phyloP scores from a whole-genome alignment of 1,139 yeast genomes.

The Blastobotrys apis region DNA sequence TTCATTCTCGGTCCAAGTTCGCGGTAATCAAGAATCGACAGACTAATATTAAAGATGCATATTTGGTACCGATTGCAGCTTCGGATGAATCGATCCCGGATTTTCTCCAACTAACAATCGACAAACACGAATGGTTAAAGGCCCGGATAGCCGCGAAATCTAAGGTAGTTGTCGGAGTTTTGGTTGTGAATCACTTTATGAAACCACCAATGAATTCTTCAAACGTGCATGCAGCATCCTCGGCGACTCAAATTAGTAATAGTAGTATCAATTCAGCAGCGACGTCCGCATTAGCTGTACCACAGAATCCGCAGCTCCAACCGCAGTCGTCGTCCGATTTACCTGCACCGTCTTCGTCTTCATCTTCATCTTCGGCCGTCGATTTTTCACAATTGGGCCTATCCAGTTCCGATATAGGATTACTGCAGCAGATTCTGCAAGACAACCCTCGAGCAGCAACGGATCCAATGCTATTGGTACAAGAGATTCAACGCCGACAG shows the following conservation, averaged over 20 bases:
- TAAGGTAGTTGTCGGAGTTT: slow-evolving; percentile 5
- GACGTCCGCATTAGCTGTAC: no score
- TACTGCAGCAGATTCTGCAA: slow-evolving; percentile 25
- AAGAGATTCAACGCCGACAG: slow-evolving; percentile 23
- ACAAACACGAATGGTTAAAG: slow-evolving; percentile 15
- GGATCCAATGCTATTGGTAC: slow-evolving; percentile 30
- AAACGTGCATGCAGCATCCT: no score
- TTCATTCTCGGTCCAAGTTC: slow-evolving; percentile 46
- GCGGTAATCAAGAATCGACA: slow-evolving; percentile 57
- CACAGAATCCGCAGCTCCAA: not conserved
- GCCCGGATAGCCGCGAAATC: slow-evolving; percentile 3
- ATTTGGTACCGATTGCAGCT: slow-evolving; percentile 46
- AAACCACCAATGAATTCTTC: not conserved
- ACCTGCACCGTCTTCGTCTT: not conserved
- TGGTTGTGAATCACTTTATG: slow-evolving; percentile 12
- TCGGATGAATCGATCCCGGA: slow-evolving; percentile 30
- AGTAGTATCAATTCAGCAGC: no score
- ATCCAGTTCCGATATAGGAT: slow-evolving; percentile 25
- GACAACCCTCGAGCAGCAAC: slow-evolving; percentile 27
- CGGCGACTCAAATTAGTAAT: no score
- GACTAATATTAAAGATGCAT: slow-evolving; percentile 58
- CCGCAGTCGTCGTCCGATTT: not conserved
- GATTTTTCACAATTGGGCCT: slow-evolving; percentile 23
- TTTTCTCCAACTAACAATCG: slow-evolving; percentile 20
- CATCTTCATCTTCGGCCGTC: not conserved